These are phyloP conservation scores for Yamadazyma sp. DNA, from an alignment of 1,139 yeast genomes.

Conservation along the genomic window DNA sequence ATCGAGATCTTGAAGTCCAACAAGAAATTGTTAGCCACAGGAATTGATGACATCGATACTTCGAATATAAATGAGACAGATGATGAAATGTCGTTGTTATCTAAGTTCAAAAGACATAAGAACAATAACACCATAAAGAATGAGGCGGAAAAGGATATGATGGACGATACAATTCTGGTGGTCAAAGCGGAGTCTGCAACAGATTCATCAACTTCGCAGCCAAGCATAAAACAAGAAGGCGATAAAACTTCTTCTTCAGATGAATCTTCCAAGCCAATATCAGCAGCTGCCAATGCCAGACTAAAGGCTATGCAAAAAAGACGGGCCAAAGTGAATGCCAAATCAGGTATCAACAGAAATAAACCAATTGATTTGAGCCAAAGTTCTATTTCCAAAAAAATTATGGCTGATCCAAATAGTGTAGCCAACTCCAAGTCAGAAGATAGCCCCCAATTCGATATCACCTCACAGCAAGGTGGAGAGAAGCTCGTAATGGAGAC, in stretches of 20 bases:
- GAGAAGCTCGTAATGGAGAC: conserved; percentile 84
- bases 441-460: conserved; percentile 42
- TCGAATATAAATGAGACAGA: conserved; percentile 16
- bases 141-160: conserved; percentile 11
- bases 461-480: conserved; percentile 79
- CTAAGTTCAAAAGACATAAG: conserved; percentile 40
- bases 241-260: conserved; percentile 6
- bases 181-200: conserved; percentile 11
- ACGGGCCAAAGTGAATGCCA: conserved; percentile 81
- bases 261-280: conserved; percentile 16
- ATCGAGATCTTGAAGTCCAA: conserved; percentile 67
- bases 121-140: conserved; percentile 17
- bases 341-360: conserved; percentile 50
- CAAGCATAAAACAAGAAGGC: conserved; percentile 17
- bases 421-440: conserved; percentile 16
- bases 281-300: conserved; percentile 64
- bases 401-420: conserved; percentile 37
- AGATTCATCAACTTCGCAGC: background rate
- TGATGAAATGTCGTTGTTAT: conserved; percentile 29
- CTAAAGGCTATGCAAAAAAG: conserved; percentile 92
- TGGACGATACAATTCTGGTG: conserved; percentile 8
- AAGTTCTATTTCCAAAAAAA: conserved; percentile 67
- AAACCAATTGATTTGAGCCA: conserved; percentile 75
- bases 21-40: conserved; percentile 68
- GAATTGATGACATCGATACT: conserved; percentile 46